A percentile compares a stretch with the other conserved stretches of the same genome.
Conservation (phyloP, 495 filamentous ascomycete species). For the Monascus purpureus region DNA sequence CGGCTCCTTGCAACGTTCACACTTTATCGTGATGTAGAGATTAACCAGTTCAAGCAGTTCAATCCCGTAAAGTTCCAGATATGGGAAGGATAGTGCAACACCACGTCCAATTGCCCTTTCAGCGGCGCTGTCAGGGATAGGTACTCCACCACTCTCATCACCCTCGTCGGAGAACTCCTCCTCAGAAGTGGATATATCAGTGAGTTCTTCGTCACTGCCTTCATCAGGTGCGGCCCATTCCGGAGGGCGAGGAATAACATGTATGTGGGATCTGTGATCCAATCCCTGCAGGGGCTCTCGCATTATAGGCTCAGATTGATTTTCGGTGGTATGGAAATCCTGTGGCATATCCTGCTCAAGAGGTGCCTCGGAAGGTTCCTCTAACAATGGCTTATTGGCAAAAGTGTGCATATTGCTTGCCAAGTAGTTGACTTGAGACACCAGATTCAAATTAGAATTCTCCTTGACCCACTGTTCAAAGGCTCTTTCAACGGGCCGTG, state of each 20-base stretch:
- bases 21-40: constrained; percentile 65
- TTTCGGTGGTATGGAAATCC: constrained; percentile 3
- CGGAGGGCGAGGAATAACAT: constrained; percentile 65
- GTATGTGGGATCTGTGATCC: constrained; percentile 49
- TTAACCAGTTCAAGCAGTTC: constrained; percentile 62
- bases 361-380: constrained; percentile 8
- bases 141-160: constrained; percentile 30
- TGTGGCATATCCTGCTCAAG: constrained; percentile 9
- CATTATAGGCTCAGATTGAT: constrained; percentile 1
- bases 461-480: constrained; percentile 47
- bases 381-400: constrained; percentile 36
- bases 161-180: constrained; percentile 35
- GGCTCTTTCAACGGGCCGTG: constrained; percentile 44
- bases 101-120: constrained; percentile 39
- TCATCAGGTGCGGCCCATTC: constrained; percentile 51
- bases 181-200: constrained; percentile 22
- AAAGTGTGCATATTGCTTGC: constrained; percentile 58
- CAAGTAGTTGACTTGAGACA: constrained; percentile 66
- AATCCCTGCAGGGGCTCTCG: constrained; percentile 1
- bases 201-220: constrained; percentile 22
- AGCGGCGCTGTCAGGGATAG: constrained; percentile 15
- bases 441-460: constrained; percentile 47
- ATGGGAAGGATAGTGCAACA: constrained; percentile 70
- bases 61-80: constrained; percentile 65
- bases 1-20: constrained; percentile 67